A percentile compares a stretch with the other conserved stretches of the same genome.
phyloP scores from a whole-genome alignment of 352 stramenopile genomes.

The Phytophthora tentaculata region DNA sequence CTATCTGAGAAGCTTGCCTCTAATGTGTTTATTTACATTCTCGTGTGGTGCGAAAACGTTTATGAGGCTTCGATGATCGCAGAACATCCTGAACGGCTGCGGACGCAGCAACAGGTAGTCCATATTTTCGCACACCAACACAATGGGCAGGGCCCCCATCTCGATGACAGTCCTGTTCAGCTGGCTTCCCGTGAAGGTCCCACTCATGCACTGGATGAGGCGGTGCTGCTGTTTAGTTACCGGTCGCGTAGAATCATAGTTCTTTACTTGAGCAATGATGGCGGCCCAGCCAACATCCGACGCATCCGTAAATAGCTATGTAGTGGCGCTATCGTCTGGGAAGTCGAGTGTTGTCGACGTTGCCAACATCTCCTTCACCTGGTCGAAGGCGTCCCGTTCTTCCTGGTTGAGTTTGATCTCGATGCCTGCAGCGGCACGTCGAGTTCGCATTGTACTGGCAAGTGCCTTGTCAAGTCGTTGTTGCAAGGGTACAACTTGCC shows the following conservation, averaged over 20 bases:
- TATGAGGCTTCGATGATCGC: background rate
- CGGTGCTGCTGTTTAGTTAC: background rate
- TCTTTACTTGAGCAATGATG: slow-evolving; percentile 5
- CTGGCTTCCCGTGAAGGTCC: background rate
- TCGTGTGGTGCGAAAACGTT: background rate
- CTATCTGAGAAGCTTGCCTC: background rate
- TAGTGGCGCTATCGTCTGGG: background rate
- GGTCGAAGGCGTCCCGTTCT: background rate
- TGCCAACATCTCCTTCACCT: background rate
- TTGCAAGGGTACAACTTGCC: background rate
- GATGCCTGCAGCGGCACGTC: background rate
- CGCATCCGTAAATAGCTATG: background rate
- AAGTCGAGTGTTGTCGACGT: background rate
- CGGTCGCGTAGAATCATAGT: background rate
- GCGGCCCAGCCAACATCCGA: background rate
- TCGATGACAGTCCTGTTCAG: slow-evolving; percentile 1
- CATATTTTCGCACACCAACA: background rate
- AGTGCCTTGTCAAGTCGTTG: background rate
- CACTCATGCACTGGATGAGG: background rate
- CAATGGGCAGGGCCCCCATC: slow-evolving; percentile 1
- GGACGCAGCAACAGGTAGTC: background rate
- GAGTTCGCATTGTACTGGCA: background rate
- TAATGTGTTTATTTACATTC: background rate
- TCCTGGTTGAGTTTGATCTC: background rate
- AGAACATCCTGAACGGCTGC: background rate